Conservation (phyloP, 352 stramenopile genomes). For the Pythium sp. region DNA sequence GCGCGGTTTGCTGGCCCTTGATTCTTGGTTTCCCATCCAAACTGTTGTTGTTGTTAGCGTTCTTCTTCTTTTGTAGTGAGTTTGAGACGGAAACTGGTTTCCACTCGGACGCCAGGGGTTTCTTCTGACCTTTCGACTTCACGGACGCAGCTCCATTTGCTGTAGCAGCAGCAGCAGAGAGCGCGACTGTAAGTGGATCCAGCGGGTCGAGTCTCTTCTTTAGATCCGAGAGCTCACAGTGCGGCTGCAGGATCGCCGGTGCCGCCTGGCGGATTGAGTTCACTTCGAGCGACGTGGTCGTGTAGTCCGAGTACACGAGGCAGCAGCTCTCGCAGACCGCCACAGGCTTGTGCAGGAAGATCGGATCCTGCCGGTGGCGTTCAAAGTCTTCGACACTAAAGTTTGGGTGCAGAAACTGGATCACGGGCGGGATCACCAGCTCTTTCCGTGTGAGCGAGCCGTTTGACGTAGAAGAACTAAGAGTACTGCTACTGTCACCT, state of each 20-base stretch:
- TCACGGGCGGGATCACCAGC: conserved; percentile 89
- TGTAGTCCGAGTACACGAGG: conserved; percentile 91
- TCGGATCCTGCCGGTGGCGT: conserved; percentile 87
- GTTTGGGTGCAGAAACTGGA: conserved; percentile 88
- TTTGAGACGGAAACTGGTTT: conserved; percentile 38
- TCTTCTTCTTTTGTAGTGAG: conserved; percentile 17
- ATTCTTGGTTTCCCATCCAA: neutral
- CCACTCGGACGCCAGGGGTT: conserved; percentile 54
- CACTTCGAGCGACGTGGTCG: conserved; percentile 63
- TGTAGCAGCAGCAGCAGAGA: conserved; percentile 1
- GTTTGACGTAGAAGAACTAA: neutral
- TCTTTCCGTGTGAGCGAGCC: conserved; percentile 38
- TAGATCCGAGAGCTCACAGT: conserved; percentile 49
- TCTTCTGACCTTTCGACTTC: conserved; percentile 21
- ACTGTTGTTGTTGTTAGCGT: conserved; percentile 12
- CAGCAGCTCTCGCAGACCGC: conserved; percentile 92
- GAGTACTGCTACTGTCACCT: neutral
- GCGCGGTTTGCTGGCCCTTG: conserved; percentile 21
- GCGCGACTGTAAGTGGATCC: conserved; percentile 25
- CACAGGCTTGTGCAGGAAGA: conserved; percentile 94
- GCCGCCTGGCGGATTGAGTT: conserved; percentile 64
- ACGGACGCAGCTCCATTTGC: conserved; percentile 5
- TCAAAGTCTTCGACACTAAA: conserved; percentile 83
- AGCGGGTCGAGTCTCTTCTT: conserved; percentile 39
- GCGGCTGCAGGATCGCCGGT: conserved; percentile 62